Conservation (phyloP, 78 protist species). For the Capsaspora owczarzaki region DNA sequence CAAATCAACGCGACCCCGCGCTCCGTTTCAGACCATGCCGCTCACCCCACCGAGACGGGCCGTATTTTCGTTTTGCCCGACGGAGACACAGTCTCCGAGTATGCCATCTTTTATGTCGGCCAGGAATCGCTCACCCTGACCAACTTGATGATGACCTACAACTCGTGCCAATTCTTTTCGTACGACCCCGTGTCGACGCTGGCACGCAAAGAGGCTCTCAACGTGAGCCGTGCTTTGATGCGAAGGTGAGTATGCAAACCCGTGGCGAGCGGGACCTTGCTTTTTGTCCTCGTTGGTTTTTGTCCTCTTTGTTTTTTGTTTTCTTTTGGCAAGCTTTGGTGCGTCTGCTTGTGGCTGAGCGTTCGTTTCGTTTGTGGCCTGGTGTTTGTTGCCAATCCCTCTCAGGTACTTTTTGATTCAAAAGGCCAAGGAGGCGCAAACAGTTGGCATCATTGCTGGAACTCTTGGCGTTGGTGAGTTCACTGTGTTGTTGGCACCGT, state of each 20-base stretch:
- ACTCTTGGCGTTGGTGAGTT: conserved; percentile 47
- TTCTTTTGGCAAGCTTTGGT: too few species aligned
- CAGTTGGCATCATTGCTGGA: conserved; percentile 58
- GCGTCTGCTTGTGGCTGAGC: too few species aligned
- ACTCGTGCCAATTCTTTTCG: neutral
- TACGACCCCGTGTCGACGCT: neutral
- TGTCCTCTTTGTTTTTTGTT: too few species aligned
- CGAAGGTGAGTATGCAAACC: neutral
- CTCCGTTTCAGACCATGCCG: too few species aligned
- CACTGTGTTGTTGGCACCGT: too few species aligned
- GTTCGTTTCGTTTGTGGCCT: too few species aligned
- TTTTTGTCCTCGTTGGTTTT: too few species aligned
- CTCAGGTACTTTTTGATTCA: conserved; percentile 41
- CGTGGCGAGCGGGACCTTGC: too few species aligned
- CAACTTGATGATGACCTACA: neutral
- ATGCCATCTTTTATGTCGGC: neutral
- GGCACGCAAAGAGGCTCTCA: neutral
- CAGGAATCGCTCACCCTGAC: neutral
- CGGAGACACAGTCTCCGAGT: neutral
- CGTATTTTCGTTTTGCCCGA: neutral
- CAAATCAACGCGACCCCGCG: too few species aligned
- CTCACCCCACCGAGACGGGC: too few species aligned
- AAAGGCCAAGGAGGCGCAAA: conserved; percentile 45
- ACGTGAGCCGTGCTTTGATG: neutral
- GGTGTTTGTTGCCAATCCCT: too few species aligned